Percentiles rank a stretch among this genome's conserved stretches.
phyloP scores from a whole-genome alignment of 2,329 filamentous ascomycete species.

The Colletotrichum sp. region DNA sequence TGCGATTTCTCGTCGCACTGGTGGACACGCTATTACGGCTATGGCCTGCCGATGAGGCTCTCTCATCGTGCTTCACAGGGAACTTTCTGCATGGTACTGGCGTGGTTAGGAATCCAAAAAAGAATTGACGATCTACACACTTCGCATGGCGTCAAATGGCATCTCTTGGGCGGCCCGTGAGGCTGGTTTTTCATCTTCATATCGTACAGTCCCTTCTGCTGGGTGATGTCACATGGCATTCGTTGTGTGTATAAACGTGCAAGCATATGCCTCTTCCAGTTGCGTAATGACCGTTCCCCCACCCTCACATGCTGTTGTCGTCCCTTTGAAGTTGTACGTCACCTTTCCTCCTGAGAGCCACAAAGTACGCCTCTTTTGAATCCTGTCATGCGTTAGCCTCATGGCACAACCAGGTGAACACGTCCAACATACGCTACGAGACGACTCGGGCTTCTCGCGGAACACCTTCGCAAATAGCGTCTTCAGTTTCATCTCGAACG shows the following conservation, averaged over 20 bases:
- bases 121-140: conserved; percentile 18
- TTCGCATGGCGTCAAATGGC: conserved; percentile 14
- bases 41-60: conserved; percentile 2
- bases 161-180: background rate
- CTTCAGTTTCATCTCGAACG: conserved; percentile 74
- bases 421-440: conserved; percentile 70
- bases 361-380: conserved; percentile 86
- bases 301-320: background rate
- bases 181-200: background rate
- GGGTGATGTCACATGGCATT: background rate
- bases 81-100: conserved; percentile 46
- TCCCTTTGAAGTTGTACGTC: conserved; percentile 27
- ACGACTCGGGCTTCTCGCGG: conserved; percentile 90
- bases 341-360: conserved; percentile 73
- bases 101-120: conserved; percentile 47
- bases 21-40: conserved; percentile 1
- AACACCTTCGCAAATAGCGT: conserved; percentile 80
- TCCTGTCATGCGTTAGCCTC: conserved; percentile 54
- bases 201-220: background rate
- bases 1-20: conserved; percentile 1
- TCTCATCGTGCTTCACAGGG: conserved; percentile 30
- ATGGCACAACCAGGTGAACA: background rate
- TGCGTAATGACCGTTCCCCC: background rate
- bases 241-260: background rate
- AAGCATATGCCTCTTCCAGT: too few species aligned